Base-by-base conservation (phyloP, 1,139 yeast genomes). In the Saccharomyces hybrid region DNA sequence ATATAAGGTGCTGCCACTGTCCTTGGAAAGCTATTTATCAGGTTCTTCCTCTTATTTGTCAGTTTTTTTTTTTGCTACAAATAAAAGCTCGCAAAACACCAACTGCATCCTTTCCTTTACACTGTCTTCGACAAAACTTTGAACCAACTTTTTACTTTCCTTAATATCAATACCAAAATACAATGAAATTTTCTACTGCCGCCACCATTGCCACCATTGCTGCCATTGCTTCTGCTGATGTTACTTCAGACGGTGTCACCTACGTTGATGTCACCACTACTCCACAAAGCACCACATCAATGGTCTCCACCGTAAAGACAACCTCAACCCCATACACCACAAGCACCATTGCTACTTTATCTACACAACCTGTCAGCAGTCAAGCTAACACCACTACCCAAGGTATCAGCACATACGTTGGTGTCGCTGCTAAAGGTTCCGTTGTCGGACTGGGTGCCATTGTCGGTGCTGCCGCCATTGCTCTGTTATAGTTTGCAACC, bases 241-340 rank as follows among this genome's bases (percentile, higher is more conserved):
- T 54, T 34, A 48, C 64, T 25, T 55, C 62, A 31, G 69, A 63
- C 42, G 66, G 60, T 48, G 58, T 67, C 59, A 68, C 70, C 50
- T 65, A 69, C 59, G 72, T 70, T 48, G 71, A 68, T 48, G 59
- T 60, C 29, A 68, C 73, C 50, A 62, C 72, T 32, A 64, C 75
- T 47, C 70, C 70, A 54, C 62, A 70, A 46, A 66, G 64, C 25
- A 66, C 73, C 47, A 57, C 66, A 46, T 61, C 73, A 9, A 57
- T 66, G 41, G 66, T 76, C 44, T 57, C 75, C 26, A 67, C 73
- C 29, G 64, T 65, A 50, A 63, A 66, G 26, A 58, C 66, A 38
- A 68, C 72, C 46, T 70, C 72, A 54, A 68, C 71, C 25, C 59
- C 66, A 49, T 62, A 58, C 62, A 58, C 66, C 46, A 68, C 70